Percentiles rank a stretch among this genome's conserved stretches.
These are phyloP conservation scores for Citrus glauca DNA, from an alignment of 345 rosid species.

Conservation along the genomic window DNA sequence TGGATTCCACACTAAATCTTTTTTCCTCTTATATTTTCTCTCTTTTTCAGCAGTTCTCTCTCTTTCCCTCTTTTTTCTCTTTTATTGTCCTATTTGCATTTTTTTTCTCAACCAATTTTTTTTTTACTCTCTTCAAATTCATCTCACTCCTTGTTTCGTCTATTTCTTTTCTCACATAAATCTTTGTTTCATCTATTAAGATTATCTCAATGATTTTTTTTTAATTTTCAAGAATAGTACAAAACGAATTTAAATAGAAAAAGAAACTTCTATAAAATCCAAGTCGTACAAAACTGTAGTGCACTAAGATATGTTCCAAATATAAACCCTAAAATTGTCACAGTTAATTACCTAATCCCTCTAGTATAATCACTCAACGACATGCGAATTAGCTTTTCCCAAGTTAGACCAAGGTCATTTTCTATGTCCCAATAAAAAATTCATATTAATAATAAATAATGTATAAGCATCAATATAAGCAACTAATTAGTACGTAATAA, in stretches of 20 bases:
- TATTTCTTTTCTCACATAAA: no score
- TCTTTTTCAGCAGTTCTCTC: no score
- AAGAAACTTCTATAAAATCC: neutral
- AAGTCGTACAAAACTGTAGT: neutral
- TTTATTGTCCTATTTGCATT: no score
- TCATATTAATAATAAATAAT: neutral
- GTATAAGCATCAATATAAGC: neutral
- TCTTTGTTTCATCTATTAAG: no score
- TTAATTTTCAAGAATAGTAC: no score
- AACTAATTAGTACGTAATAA: neutral
- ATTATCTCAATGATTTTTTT: no score
- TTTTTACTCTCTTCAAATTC: no score
- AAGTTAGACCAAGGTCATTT: slow-evolving; percentile 77
- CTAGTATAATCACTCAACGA: slow-evolving; percentile 95
- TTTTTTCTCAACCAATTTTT: no score
- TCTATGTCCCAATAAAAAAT: slow-evolving; percentile 61
- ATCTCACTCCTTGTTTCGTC: no score
- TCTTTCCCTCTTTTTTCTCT: no score
- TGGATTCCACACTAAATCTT: no score
- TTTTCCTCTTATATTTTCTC: no score
- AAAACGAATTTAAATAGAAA: neutral
- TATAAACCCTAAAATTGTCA: neutral
- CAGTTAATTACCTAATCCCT: slow-evolving; percentile 66
- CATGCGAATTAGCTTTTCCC: slow-evolving; percentile 79
- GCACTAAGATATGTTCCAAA: neutral